Evolutionary conservation across 1,284 basidiomycete genomes (phyloP).

Genomic region (Puccinia polysora): DNA sequence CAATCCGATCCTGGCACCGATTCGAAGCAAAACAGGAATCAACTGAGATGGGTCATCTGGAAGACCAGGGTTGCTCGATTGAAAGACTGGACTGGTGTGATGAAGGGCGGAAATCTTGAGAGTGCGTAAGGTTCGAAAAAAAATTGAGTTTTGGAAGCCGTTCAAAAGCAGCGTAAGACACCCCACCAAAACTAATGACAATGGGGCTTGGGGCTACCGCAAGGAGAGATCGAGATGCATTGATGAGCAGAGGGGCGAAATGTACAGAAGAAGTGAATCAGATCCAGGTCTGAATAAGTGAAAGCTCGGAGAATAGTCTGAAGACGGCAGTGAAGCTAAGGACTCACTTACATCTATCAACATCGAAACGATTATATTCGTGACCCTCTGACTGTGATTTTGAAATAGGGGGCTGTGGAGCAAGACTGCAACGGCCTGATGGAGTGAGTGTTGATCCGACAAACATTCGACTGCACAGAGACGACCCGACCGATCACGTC

Average conservation of each 20-base stretch:
- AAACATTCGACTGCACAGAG: neutral
- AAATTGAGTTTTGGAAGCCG: conserved; percentile 24
- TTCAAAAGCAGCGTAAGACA: conserved; percentile 21
- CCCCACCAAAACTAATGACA: conserved; percentile 9
- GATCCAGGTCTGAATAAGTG: neutral
- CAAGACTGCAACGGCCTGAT: conserved; percentile 17
- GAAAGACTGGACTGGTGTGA: conserved; percentile 7
- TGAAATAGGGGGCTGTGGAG: conserved; percentile 21
- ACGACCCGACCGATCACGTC: neutral
- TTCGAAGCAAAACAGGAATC: conserved; percentile 25
- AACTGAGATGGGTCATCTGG: conserved; percentile 1
- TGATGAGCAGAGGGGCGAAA: neutral
- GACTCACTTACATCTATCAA: conserved; percentile 25
- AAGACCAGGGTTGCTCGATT: neutral
- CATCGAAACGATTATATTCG: conserved; percentile 17
- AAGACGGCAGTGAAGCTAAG: no score
- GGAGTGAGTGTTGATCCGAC: conserved; percentile 21
- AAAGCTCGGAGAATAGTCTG: neutral
- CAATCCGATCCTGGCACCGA: conserved; percentile 15
- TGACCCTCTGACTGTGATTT: conserved; percentile 4
- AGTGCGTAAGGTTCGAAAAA: conserved; percentile 33
- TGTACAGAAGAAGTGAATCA: neutral
- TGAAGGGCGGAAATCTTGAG: conserved; percentile 16
- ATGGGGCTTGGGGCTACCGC: conserved; percentile 12
- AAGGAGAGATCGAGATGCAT: neutral